Conservation (phyloP, 2,329 filamentous ascomycete genomes). For the Piedraia hortae region DNA sequence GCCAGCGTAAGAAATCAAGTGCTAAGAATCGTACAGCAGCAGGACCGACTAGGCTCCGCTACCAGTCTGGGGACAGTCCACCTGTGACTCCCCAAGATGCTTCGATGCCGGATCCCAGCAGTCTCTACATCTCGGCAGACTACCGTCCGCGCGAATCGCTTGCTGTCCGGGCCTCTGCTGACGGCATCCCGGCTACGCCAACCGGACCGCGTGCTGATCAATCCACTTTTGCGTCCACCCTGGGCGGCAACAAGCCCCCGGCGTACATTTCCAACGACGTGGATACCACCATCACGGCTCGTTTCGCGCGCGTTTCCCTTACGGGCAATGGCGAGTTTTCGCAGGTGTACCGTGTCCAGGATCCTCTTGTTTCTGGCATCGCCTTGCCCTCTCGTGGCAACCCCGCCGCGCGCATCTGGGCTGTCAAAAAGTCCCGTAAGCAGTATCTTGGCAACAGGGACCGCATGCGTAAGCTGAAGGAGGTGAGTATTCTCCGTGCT, state of each 20-base stretch:
- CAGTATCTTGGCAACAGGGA: constrained; percentile 54
- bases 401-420: constrained; percentile 30
- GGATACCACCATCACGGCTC: constrained; percentile 42
- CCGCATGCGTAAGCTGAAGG: constrained; percentile 56
- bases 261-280: constrained; percentile 42
- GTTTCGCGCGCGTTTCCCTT: constrained; percentile 57
- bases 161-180: constrained; percentile 11
- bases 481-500: constrained; percentile 54
- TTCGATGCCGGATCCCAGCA: constrained; percentile 52
- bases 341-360: constrained; percentile 56
- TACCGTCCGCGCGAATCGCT: constrained; percentile 14
- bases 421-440: constrained; percentile 77
- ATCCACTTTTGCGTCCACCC: constrained; percentile 26
- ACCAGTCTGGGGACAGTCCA: too few relatives aligned
- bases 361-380: too few relatives aligned
- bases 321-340: constrained; percentile 84
- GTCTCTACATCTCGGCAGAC: constrained; percentile 50
- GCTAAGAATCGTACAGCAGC: constrained; percentile 5
- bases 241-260: constrained; percentile 27
- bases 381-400: constrained; percentile 3
- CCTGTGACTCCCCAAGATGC: constrained; percentile 48
- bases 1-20: constrained; percentile 14
- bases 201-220: constrained; percentile 34
- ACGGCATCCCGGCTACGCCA: constrained; percentile 49
- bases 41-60: constrained; percentile 4